These are phyloP conservation scores for Zygosaccharomyces lentus DNA, from an alignment of 805 yeast species.

Conservation along the genomic window DNA sequence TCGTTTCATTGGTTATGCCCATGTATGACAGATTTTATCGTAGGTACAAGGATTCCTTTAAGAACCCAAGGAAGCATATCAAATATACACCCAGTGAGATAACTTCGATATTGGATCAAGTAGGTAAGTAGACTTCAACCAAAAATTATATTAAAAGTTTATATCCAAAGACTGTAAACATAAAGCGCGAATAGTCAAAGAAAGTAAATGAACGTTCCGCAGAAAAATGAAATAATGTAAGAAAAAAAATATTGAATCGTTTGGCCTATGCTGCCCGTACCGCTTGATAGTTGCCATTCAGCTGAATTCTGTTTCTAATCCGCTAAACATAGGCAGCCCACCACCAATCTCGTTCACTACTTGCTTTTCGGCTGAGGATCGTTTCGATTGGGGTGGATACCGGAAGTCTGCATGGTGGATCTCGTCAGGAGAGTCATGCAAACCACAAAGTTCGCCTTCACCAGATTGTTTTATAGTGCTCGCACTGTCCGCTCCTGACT, in stretches of 20 bases:
- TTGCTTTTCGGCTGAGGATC: constrained; percentile 12
- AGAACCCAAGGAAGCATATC: constrained; percentile 36
- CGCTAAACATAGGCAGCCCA: constrained; percentile 8
- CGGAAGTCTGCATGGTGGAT: constrained; percentile 1
- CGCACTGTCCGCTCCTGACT: constrained; percentile 7
- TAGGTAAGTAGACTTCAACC: constrained; percentile 18
- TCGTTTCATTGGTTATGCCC: constrained; percentile 66
- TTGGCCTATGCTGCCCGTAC: not conserved
- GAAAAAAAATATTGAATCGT: not conserved
- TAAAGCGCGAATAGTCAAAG: not conserved
- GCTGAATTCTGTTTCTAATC: constrained; percentile 6
- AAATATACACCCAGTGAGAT: constrained; percentile 35
- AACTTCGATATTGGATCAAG: constrained; percentile 27
- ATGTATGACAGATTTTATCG: constrained; percentile 82
- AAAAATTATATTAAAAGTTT: not conserved
- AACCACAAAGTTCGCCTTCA: constrained; percentile 1
- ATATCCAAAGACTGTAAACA: not conserved
- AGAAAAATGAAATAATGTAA: not conserved
- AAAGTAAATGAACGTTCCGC: not conserved
- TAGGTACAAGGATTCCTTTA: constrained; percentile 42
- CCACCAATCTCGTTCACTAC: constrained; percentile 9
- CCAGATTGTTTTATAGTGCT: constrained; percentile 6
- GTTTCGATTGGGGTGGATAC: constrained; percentile 3
- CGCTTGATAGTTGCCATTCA: not conserved
- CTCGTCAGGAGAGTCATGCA: constrained; percentile 3